A percentile compares a stretch with the other conserved stretches of the same genome.
Conservation (phyloP, 345 rosid species). For the Toxicodendron radicans region DNA sequence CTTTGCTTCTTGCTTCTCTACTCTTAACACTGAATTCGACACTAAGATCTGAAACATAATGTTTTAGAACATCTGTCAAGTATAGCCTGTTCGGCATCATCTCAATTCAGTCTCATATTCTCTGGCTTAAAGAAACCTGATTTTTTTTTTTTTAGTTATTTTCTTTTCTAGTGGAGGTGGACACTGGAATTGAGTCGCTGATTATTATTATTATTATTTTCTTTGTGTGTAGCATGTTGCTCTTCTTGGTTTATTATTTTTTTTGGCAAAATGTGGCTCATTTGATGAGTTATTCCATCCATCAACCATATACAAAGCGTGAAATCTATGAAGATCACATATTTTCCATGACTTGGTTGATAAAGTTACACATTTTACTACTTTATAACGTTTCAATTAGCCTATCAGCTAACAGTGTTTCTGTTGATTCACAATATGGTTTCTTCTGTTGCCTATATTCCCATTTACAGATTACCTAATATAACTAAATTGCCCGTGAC, state of each 20-base stretch:
- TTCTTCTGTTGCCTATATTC: background rate
- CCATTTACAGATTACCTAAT: no score
- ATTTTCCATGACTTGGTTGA: conserved; percentile 20
- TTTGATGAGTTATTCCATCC: conserved; percentile 12
- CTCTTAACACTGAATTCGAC: conserved; percentile 3
- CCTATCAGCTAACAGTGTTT: background rate
- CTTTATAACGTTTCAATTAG: conserved; percentile 9
- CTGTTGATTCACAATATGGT: conserved; percentile 13
- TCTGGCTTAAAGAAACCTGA: conserved; percentile 8
- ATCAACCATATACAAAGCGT: conserved; percentile 17
- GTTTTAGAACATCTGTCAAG: conserved; percentile 12
- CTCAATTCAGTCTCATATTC: conserved; percentile 12
- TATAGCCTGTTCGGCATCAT: conserved; percentile 11
- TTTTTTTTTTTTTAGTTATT: background rate
- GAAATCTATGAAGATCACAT: conserved; percentile 27
- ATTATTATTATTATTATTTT: background rate
- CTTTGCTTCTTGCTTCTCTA: conserved; percentile 2
- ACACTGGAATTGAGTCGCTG: no score
- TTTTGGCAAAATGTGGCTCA: conserved; percentile 33
- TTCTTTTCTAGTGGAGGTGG: background rate
- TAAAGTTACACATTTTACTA: conserved; percentile 10
- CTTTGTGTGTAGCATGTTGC: conserved; percentile 2
- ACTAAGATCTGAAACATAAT: conserved; percentile 21
- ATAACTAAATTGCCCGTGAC: background rate
- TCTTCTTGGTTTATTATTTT: conserved; percentile 12